Evolutionary conservation across 305 asterid species (phyloP).

Genomic region (Solanum hybrid): DNA sequence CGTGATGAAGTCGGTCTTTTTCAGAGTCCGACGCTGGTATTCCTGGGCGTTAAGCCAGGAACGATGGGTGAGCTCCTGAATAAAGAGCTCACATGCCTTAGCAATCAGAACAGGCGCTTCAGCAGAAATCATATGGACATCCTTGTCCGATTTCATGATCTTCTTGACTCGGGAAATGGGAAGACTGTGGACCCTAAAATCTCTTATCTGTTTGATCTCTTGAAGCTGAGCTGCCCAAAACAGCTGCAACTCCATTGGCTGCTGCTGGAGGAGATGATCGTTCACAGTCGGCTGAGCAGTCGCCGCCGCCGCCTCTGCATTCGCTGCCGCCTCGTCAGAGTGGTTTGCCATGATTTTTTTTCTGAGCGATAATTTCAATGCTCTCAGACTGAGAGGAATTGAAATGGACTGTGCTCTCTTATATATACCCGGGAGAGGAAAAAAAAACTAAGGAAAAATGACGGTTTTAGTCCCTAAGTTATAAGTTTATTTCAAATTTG

Average conservation of each 20-base stretch:
- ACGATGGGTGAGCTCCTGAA: conserved; percentile 70
- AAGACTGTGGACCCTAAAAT: conserved; percentile 65
- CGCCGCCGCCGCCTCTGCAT: conserved; percentile 5
- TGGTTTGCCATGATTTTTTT: conserved; percentile 37
- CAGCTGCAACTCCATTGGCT: conserved; percentile 49
- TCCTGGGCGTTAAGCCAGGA: conserved; percentile 91
- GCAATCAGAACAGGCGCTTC: conserved; percentile 82
- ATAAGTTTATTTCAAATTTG: not conserved
- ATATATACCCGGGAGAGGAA: not conserved
- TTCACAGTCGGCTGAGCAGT: conserved; percentile 28
- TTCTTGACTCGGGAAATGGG: conserved; percentile 77
- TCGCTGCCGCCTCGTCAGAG: conserved; percentile 32
- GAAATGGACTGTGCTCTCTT: not conserved
- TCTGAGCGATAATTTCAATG: not conserved
- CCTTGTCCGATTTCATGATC: conserved; percentile 85
- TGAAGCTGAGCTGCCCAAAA: conserved; percentile 60
- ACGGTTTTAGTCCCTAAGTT: not conserved
- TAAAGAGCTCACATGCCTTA: conserved; percentile 89
- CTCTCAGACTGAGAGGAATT: not conserved
- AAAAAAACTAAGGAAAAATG: too few relatives aligned
- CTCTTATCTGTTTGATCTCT: conserved; percentile 57
- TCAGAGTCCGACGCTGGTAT: conserved; percentile 73
- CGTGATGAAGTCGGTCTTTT: not conserved
- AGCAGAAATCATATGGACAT: conserved; percentile 81
- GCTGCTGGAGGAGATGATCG: conserved; percentile 49